These are phyloP conservation scores for Penicillium sp. DNA, from an alignment of 2,329 filamentous ascomycete species.

Conservation along the genomic window DNA sequence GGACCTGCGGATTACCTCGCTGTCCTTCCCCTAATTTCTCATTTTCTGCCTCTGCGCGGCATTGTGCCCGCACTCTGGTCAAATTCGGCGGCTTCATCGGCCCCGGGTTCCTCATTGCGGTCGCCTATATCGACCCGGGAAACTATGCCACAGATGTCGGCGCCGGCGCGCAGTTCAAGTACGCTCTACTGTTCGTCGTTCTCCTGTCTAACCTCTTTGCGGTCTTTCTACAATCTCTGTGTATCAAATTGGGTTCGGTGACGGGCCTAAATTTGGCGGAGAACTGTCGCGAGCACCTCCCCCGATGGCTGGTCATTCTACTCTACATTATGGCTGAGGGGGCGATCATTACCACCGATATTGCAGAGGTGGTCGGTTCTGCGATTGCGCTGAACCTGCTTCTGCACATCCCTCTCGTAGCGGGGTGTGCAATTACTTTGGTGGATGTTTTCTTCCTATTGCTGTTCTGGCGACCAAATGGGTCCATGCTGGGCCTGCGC, in stretches of 20 bases:
- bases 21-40: conserved; percentile 31
- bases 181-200: conserved; percentile 54
- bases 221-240: conserved; percentile 55
- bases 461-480: conserved; percentile 60
- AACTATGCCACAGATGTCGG: conserved; percentile 58
- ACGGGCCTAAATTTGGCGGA: conserved; percentile 71
- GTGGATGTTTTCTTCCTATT: conserved; percentile 63
- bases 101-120: conserved; percentile 56
- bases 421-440: conserved; percentile 63
- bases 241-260: conserved; percentile 70
- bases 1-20: conserved; percentile 42
- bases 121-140: conserved; percentile 58
- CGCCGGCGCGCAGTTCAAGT: conserved; percentile 54
- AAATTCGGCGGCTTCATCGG: conserved; percentile 55
- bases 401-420: conserved; percentile 59
- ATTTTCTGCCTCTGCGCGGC: conserved; percentile 24
- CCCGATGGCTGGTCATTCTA: conserved; percentile 67
- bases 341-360: conserved; percentile 74
- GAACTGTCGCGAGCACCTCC: conserved; percentile 69
- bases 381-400: conserved; percentile 64
- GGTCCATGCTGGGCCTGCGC: conserved; percentile 59
- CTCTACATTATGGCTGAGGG: conserved; percentile 69
- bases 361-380: conserved; percentile 68
- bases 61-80: conserved; percentile 38
- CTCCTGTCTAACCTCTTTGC: conserved; percentile 57